A percentile compares a stretch with the other conserved stretches of the same genome.
Conservation (phyloP, 2,329 filamentous ascomycete genomes). For the Epichloe amarillans region DNA sequence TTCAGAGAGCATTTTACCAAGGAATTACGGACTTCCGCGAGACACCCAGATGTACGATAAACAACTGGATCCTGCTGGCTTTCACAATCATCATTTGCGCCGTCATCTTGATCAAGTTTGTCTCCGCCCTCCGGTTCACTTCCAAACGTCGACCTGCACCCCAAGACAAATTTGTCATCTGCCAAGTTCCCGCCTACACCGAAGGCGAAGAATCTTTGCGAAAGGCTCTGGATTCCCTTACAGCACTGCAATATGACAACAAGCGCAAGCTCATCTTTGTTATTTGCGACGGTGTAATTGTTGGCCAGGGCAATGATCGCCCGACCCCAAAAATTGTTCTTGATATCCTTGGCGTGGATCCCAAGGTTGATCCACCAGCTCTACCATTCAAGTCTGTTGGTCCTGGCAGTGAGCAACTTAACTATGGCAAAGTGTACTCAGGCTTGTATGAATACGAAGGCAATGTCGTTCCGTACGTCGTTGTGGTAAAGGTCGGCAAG, state of each 20-base stretch:
- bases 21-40: conserved; percentile 79
- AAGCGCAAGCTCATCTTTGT: conserved; percentile 95
- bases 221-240: conserved; percentile 87
- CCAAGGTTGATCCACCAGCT: conserved; percentile 88
- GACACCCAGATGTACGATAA: conserved; percentile 62
- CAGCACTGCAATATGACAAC: conserved; percentile 91
- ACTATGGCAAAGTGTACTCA: conserved; percentile 97
- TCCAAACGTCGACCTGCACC: conserved; percentile 79
- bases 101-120: conserved; percentile 77
- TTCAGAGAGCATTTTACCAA: conserved; percentile 71
- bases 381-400: conserved; percentile 91
- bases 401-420: conserved; percentile 78
- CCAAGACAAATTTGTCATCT: conserved; percentile 98
- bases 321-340: conserved; percentile 96
- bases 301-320: conserved; percentile 88
- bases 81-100: conserved; percentile 74
- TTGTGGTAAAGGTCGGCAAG: conserved; percentile 94
- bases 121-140: conserved; percentile 85
- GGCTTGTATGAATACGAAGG: conserved; percentile 95
- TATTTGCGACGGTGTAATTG: conserved; percentile 94
- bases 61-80: conserved; percentile 79
- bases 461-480: conserved; percentile 91
- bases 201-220: conserved; percentile 92
- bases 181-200: conserved; percentile 93
- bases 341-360: conserved; percentile 92